phyloP scores from a whole-genome alignment of 164 flowering plant genomes.

The Annona squamosa region DNA sequence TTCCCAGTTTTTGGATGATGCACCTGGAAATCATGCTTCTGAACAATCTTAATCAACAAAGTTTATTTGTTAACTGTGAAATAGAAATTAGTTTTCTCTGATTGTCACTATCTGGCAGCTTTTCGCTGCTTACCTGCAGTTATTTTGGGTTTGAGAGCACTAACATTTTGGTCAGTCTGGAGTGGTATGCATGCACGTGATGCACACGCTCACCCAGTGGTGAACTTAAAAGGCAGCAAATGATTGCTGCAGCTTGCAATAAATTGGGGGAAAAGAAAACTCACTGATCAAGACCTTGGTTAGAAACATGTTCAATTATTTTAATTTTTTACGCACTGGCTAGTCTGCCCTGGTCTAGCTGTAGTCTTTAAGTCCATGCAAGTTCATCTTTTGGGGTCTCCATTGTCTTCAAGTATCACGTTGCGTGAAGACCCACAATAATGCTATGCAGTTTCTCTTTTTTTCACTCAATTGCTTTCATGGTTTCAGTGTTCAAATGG shows the following conservation, averaged over 20 bases:
- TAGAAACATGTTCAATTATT: not conserved
- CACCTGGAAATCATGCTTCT: not conserved
- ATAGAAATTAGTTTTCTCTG: not conserved
- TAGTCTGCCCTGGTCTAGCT: not conserved
- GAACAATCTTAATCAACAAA: not conserved
- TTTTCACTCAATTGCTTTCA: not conserved
- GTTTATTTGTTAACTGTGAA: not conserved
- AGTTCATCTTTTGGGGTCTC: not conserved
- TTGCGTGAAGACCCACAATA: not conserved
- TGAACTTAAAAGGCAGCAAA: not conserved
- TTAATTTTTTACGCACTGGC: not conserved
- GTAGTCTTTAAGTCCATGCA: not conserved
- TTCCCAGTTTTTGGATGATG: not conserved
- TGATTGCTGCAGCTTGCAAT: not conserved
- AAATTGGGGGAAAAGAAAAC: too few relatives aligned
- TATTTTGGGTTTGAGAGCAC: not conserved
- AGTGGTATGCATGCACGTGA: not conserved
- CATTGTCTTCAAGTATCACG: not conserved
- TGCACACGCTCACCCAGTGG: not conserved
- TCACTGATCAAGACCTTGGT: not conserved
- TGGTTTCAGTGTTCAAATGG: conserved; percentile 84
- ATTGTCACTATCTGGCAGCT: not conserved
- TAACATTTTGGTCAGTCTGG: not conserved
- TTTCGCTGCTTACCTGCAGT: not conserved
- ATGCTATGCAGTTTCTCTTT: not conserved